Conservation (phyloP, 2,329 filamentous ascomycete species). For the Venturia oleaginea region DNA sequence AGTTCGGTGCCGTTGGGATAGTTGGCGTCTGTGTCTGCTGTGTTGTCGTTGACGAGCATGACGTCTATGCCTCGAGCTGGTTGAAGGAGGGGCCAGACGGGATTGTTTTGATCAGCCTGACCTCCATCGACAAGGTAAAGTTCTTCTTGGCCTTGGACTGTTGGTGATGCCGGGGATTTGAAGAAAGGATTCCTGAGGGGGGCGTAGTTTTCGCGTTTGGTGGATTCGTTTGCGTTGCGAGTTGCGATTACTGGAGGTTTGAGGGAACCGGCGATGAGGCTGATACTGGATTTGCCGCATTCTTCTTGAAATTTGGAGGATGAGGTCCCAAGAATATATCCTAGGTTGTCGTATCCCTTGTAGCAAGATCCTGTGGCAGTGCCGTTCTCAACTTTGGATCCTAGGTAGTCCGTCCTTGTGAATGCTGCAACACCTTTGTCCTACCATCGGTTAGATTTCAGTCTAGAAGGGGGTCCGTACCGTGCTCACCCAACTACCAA, state of each 20-base stretch:
- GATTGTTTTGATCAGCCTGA: constrained; percentile 41
- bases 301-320: constrained; percentile 33
- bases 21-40: constrained; percentile 47
- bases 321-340: constrained; percentile 38
- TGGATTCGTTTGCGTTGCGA: constrained; percentile 20
- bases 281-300: constrained; percentile 19
- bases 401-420: constrained; percentile 50
- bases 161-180: constrained; percentile 37
- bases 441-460: not conserved
- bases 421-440: constrained; percentile 53
- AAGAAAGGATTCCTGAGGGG: constrained; percentile 55
- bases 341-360: constrained; percentile 40
- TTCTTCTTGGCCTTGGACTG: constrained; percentile 27
- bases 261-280: constrained; percentile 18
- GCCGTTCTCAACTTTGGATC: constrained; percentile 48
- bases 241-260: constrained; percentile 22
- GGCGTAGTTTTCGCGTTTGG: constrained; percentile 35
- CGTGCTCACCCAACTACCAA: constrained; percentile 44
- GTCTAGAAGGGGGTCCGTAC: not conserved
- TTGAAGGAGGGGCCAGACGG: constrained; percentile 44
- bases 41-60: constrained; percentile 56
- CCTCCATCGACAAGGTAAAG: constrained; percentile 45
- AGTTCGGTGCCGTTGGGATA: constrained; percentile 56
- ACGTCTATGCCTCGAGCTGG: constrained; percentile 48
- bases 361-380: constrained; percentile 36